Evolutionary conservation across 805 yeast genomes (phyloP).

Genomic region (Hanseniaspora vineae): DNA sequence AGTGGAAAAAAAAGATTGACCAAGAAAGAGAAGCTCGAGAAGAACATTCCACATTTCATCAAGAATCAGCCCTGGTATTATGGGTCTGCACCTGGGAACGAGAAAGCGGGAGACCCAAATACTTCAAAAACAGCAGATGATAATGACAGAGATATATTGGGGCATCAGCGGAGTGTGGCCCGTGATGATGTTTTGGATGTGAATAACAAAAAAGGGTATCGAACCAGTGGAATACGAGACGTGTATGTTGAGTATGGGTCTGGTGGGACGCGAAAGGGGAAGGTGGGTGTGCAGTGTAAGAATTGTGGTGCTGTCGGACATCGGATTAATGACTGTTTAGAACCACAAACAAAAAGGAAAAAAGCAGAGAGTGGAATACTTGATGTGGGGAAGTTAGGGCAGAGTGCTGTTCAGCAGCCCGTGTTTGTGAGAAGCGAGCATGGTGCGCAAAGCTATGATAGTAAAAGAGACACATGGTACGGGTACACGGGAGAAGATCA

Average conservation of each 20-base stretch:
- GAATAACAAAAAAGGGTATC: constrained; percentile 20
- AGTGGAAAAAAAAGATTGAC: background rate
- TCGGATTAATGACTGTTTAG: constrained; percentile 41
- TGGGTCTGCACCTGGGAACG: constrained; percentile 8
- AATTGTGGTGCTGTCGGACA: constrained; percentile 49
- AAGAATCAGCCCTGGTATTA: constrained; percentile 24
- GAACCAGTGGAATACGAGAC: background rate
- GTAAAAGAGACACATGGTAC: constrained; percentile 70
- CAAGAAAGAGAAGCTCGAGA: constrained; percentile 9
- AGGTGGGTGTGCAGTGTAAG: constrained; percentile 24
- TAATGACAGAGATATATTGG: constrained; percentile 33
- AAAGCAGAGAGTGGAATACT: constrained; percentile 14
- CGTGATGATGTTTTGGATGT: constrained; percentile 26
- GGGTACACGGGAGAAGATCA: constrained; percentile 52
- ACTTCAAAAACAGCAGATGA: no score
- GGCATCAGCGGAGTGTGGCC: constrained; percentile 38
- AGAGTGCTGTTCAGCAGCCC: constrained; percentile 4
- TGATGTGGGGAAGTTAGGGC: constrained; percentile 9
- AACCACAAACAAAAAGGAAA: constrained; percentile 33
- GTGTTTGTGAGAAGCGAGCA: background rate
- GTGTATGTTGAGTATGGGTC: constrained; percentile 1
- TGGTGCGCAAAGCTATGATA: constrained; percentile 39
- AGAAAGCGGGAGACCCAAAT: no score
- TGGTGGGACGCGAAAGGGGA: constrained; percentile 17
- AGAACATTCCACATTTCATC: constrained; percentile 20